Evolutionary conservation across 2,329 filamentous ascomycete genomes (phyloP), one percentile per base, ranked within the genome.

Genomic region (Magnaporthiopsis rhizophila): DNA sequence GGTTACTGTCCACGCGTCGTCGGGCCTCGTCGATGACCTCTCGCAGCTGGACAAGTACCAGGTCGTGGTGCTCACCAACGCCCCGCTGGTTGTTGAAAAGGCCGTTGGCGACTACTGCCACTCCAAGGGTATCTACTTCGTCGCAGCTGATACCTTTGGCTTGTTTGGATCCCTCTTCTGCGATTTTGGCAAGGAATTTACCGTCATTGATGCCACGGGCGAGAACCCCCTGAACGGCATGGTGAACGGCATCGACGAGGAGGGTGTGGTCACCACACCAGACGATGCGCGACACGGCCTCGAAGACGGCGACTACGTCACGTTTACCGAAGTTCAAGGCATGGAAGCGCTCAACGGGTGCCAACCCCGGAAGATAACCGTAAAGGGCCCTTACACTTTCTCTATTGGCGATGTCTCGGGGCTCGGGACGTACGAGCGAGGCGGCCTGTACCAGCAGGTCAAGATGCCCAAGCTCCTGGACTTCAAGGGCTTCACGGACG

Each of bases 341-440:
- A 91, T 99, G 90, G 93, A 97, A 67, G 87, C 78, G 7, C 77
- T 99, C 67, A 99, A 99, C 75, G 85, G 85, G 70, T 84, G 86
- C 59, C 90, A 91, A 67, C 94, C 95, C 62, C 87, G 91, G 69
- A 97, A 97, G 80, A 86, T 99, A 67, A 91, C 89, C 4, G 92
- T 97, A 62, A 97, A 96, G 79, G 95, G 91, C 0, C 95, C 95
- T 3, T 99, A 98, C 76, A 97, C 93, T 11, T 99, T 99, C 78
- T 95, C 92, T 18, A 97, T 99, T 70, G 95, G 94, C 58, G 92
- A 97, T 74, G 92, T 98, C 12, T 91, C 90, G 30, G 89, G 86
- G 7, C 83, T 97, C 50, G 95, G 95, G 50, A 83, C 90, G 71
- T 99, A 99, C 80, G 81, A 91, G 80, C 86, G 90, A 62, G 94